These are phyloP conservation scores for Fraxinus albicans DNA, from an alignment of 305 asterid genomes.

Conservation along the genomic window DNA sequence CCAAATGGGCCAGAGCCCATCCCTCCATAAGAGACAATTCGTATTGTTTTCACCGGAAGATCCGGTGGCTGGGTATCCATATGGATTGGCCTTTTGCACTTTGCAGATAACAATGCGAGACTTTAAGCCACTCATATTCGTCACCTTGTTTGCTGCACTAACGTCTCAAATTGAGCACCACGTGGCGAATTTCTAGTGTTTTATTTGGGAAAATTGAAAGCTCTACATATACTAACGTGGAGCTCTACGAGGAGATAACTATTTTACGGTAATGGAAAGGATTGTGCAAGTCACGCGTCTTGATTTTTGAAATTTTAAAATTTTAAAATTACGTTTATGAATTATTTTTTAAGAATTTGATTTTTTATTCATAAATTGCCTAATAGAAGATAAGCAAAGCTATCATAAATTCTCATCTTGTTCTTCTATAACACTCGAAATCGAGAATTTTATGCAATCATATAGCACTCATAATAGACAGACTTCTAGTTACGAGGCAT, in stretches of 20 bases:
- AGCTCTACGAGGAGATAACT: neutral
- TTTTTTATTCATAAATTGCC: too few species aligned
- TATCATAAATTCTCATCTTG: too few species aligned
- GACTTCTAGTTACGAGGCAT: too few species aligned
- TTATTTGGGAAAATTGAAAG: neutral
- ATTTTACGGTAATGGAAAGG: neutral
- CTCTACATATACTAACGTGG: neutral
- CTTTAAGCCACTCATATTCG: constrained; percentile 27
- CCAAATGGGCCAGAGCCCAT: constrained; percentile 17
- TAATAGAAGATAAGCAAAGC: too few species aligned
- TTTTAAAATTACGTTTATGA: too few species aligned
- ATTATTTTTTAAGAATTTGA: too few species aligned
- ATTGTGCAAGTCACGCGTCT: neutral
- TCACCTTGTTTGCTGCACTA: constrained; percentile 14
- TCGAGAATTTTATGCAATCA: too few species aligned
- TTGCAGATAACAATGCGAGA: neutral
- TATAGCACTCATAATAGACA: too few species aligned
- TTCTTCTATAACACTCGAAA: too few species aligned
- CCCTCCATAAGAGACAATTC: neutral
- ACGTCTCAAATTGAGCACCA: constrained; percentile 12
- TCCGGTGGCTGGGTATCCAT: constrained; percentile 24
- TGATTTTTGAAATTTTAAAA: too few species aligned
- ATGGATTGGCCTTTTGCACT: neutral
- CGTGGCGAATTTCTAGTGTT: neutral
- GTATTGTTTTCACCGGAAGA: constrained; percentile 15